A percentile compares a stretch with the other conserved stretches of the same genome.
Conservation (phyloP, 371 early-diverging fungal species). For the Rhizopus stolonifer region DNA sequence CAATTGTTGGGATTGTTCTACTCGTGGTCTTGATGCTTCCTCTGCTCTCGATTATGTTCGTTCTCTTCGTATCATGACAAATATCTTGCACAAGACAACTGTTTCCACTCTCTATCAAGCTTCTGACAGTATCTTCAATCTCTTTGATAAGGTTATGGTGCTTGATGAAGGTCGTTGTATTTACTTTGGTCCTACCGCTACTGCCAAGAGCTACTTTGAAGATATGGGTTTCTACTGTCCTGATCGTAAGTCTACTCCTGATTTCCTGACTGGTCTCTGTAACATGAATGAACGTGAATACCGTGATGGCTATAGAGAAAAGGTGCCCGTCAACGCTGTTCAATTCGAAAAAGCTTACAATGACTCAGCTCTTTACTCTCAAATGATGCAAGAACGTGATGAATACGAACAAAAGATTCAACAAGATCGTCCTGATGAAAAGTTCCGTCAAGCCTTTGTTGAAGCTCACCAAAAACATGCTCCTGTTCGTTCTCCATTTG, state of each 20-base stretch:
- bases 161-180: slow-evolving; percentile 62
- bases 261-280: slow-evolving; percentile 76
- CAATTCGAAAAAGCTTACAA: slow-evolving; percentile 55
- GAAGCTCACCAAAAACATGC: slow-evolving; percentile 62
- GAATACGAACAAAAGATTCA: slow-evolving; percentile 43
- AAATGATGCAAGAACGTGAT: slow-evolving; percentile 35
- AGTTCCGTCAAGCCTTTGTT: slow-evolving; percentile 55
- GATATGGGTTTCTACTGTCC: slow-evolving; percentile 68
- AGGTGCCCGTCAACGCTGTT: slow-evolving; percentile 43
- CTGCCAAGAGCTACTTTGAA: slow-evolving; percentile 54
- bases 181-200: slow-evolving; percentile 58
- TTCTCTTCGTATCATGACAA: slow-evolving; percentile 56
- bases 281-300: slow-evolving; percentile 63
- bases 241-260: slow-evolving; percentile 74
- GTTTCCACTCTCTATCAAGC: slow-evolving; percentile 63
- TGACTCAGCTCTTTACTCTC: slow-evolving; percentile 35
- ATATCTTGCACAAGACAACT: slow-evolving; percentile 56
- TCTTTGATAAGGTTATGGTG: slow-evolving; percentile 68
- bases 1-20: slow-evolving; percentile 75
- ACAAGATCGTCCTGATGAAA: slow-evolving; percentile 37
- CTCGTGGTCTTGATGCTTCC: slow-evolving; percentile 78
- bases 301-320: slow-evolving; percentile 51
- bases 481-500: slow-evolving; percentile 54
- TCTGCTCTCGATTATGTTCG: slow-evolving; percentile 70
- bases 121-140: slow-evolving; percentile 60